A percentile compares a stretch with the other conserved stretches of the same genome.
These are phyloP conservation scores for Aureobasidium sp. DNA, from an alignment of 2,329 filamentous ascomycete species.

Conservation along the genomic window DNA sequence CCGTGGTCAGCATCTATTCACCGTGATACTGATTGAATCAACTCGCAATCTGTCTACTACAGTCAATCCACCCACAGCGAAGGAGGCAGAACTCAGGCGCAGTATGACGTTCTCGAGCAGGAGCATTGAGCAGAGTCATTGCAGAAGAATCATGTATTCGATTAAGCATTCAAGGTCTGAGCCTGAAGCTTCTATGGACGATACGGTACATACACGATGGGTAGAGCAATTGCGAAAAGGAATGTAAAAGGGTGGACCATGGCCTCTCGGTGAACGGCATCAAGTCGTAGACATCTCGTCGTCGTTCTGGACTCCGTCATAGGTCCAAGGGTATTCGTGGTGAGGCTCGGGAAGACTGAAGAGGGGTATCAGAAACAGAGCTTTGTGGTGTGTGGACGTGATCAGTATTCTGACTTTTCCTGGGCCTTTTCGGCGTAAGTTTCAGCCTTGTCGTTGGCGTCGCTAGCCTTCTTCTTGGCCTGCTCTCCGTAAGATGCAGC, in stretches of 20 bases:
- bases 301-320: constrained; percentile 2
- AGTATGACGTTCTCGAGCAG: background rate
- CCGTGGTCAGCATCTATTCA: too few relatives aligned
- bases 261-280: background rate
- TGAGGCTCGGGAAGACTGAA: background rate
- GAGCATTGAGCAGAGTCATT: background rate
- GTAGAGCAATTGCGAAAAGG: background rate
- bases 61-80: too few relatives aligned
- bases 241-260: background rate
- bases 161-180: background rate
- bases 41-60: too few relatives aligned
- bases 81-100: too few relatives aligned
- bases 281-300: background rate
- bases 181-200: constrained; percentile 7
- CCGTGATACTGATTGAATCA: too few relatives aligned
- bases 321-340: constrained; percentile 6
- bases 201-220: constrained; percentile 9
- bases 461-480: constrained; percentile 21
- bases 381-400: background rate
- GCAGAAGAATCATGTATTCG: background rate
- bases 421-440: constrained; percentile 22
- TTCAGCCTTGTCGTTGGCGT: constrained; percentile 22
- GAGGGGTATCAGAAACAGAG: background rate
- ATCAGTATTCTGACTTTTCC: constrained; percentile 13
- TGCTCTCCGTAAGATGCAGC: constrained; percentile 17